phyloP scores from a whole-genome alignment of 2,329 filamentous ascomycete genomes.

The Aspergillus glaucus region DNA sequence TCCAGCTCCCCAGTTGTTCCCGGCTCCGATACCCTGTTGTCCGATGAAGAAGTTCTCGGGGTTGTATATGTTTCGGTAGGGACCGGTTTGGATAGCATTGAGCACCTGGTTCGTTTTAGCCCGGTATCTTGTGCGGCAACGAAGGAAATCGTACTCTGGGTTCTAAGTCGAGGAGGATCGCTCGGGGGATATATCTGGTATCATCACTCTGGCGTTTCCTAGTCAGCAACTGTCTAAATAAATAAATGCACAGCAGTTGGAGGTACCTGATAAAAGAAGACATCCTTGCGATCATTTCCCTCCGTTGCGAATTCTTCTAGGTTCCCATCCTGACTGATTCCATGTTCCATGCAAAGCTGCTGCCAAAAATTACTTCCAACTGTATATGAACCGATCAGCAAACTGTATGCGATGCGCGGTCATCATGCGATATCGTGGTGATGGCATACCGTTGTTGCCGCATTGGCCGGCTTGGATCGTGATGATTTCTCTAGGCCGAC shows the following conservation, averaged over 20 bases:
- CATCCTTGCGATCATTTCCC: conserved; percentile 95
- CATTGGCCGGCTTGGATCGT: conserved; percentile 98
- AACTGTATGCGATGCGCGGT: neutral
- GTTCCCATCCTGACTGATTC: conserved; percentile 95
- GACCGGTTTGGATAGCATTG: conserved; percentile 83
- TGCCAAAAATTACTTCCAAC: conserved; percentile 99
- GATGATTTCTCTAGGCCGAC: conserved; percentile 77
- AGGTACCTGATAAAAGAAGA: conserved; percentile 83
- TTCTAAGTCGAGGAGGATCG: conserved; percentile 91
- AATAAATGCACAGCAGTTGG: neutral
- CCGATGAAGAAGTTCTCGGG: conserved; percentile 98
- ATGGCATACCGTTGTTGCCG: conserved; percentile 85
- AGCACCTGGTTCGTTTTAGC: conserved; percentile 55
- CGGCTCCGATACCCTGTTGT: conserved; percentile 86
- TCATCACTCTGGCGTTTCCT: conserved; percentile 70
- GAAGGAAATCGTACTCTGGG: conserved; percentile 58
- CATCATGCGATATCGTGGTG: conserved; percentile 6
- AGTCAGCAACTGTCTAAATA: conserved; percentile 4
- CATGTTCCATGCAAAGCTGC: conserved; percentile 94
- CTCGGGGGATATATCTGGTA: conserved; percentile 93
- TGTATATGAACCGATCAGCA: conserved; percentile 39
- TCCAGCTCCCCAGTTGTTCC: conserved; percentile 97
- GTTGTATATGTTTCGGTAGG: conserved; percentile 99
- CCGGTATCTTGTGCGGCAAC: neutral
- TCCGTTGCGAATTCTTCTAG: conserved; percentile 96